Conservation (phyloP, 768 basidiomycete species). For the Mycena latifolia region DNA sequence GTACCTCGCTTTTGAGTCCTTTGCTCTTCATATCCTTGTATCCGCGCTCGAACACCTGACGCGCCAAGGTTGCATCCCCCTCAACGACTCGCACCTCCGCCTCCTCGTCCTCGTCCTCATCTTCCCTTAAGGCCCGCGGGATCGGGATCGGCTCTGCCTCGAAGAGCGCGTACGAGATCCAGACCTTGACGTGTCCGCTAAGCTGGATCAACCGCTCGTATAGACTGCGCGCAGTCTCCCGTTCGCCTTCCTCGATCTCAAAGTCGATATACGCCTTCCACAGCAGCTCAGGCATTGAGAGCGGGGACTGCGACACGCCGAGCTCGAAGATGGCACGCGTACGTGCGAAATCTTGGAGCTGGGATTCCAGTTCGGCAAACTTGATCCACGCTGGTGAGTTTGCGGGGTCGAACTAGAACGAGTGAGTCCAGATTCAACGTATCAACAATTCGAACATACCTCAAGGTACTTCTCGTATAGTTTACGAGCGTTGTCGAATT, state of each 20-base stretch:
- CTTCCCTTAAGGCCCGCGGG: constrained; percentile 73
- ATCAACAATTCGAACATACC: constrained; percentile 54
- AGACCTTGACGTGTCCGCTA: constrained; percentile 96
- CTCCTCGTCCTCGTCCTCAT: constrained; percentile 78
- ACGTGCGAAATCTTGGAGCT: constrained; percentile 88
- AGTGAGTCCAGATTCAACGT: constrained; percentile 11
- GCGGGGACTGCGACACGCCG: constrained; percentile 82
- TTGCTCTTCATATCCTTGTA: constrained; percentile 90
- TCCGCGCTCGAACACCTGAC: constrained; percentile 86
- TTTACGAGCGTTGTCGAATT: constrained; percentile 93
- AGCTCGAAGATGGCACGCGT: constrained; percentile 96
- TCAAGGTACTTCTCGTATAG: constrained; percentile 96
- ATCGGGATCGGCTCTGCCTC: constrained; percentile 84
- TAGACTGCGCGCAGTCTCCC: constrained; percentile 83
- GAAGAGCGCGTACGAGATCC: constrained; percentile 95
- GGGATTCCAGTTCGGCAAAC: constrained; percentile 91
- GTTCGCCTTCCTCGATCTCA: constrained; percentile 94
- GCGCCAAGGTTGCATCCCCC: constrained; percentile 77
- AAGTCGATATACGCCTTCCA: constrained; percentile 99
- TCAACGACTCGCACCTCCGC: constrained; percentile 73
- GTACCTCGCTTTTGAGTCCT: constrained; percentile 89
- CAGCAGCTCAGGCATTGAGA: constrained; percentile 95
- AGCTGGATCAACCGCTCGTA: constrained; percentile 90
- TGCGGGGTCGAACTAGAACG: constrained; percentile 81
- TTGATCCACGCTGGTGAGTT: constrained; percentile 97